These are phyloP conservation scores for Trypethelium eluteriae DNA, from an alignment of 495 filamentous ascomycete species.

Conservation along the genomic window DNA sequence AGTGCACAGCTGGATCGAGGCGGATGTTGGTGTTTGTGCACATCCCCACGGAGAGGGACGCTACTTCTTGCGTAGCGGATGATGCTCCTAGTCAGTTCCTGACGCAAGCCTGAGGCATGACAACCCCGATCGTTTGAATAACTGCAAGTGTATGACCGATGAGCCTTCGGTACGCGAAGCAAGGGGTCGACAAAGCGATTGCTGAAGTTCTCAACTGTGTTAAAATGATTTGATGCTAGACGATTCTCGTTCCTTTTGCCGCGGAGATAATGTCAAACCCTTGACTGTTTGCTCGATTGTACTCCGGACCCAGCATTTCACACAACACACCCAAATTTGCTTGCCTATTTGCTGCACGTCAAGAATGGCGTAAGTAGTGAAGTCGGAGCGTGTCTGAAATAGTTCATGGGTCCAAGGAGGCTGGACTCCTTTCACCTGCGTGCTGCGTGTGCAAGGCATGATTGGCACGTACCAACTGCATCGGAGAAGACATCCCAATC, in stretches of 20 bases:
- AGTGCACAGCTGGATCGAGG: neutral
- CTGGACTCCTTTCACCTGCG: neutral
- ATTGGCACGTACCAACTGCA: neutral
- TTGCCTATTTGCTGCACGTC: neutral
- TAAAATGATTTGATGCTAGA: neutral
- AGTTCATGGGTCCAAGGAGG: neutral
- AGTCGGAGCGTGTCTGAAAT: neutral
- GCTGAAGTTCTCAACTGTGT: neutral
- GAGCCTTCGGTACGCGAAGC: neutral
- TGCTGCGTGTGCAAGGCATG: neutral
- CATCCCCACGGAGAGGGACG: neutral
- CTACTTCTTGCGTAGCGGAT: neutral
- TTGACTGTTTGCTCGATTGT: neutral
- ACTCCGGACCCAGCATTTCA: neutral
- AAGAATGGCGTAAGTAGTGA: neutral
- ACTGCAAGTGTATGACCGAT: neutral
- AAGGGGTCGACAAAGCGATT: neutral
- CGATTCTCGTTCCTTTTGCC: neutral
- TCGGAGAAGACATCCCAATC: neutral
- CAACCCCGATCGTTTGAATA: neutral
- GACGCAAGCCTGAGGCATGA: neutral
- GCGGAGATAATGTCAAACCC: neutral
- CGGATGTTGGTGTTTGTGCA: slow-evolving; percentile 3
- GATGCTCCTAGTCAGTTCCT: neutral
- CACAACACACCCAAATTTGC: neutral